These are phyloP conservation scores for Pholiota conissans DNA, from an alignment of 768 basidiomycete species.

Conservation along the genomic window DNA sequence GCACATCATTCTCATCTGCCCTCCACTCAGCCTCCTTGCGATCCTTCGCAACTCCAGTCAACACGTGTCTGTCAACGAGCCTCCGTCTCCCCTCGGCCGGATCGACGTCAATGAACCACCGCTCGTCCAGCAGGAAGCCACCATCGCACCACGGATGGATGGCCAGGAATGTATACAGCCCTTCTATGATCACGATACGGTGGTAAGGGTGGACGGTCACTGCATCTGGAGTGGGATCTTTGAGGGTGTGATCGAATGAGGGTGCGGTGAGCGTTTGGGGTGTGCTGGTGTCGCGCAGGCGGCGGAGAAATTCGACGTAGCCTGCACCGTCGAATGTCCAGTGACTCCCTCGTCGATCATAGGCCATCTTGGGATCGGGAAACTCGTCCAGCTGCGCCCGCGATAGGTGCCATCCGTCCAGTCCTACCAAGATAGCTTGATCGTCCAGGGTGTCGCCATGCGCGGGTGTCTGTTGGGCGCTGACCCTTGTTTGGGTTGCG, in stretches of 20 bases:
- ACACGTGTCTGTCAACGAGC: slow-evolving; percentile 72
- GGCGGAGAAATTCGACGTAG: slow-evolving; percentile 67
- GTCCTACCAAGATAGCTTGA: slow-evolving; percentile 66
- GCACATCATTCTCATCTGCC: slow-evolving; percentile 76
- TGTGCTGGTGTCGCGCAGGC: slow-evolving; percentile 40
- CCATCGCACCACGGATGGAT: slow-evolving; percentile 72
- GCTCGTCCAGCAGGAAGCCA: slow-evolving; percentile 66
- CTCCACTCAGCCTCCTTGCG: slow-evolving; percentile 65
- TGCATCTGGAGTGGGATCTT: slow-evolving; percentile 74
- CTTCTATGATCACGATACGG: slow-evolving; percentile 85
- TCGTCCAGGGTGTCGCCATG: background rate
- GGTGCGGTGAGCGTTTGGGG: slow-evolving; percentile 56
- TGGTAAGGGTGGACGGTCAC: slow-evolving; percentile 60
- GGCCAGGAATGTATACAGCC: slow-evolving; percentile 83
- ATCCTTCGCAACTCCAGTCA: slow-evolving; percentile 71
- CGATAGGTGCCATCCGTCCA: slow-evolving; percentile 93
- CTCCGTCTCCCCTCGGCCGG: slow-evolving; percentile 54
- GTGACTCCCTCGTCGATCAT: slow-evolving; percentile 80
- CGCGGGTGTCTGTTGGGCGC: background rate
- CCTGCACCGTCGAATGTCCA: slow-evolving; percentile 87
- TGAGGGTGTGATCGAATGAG: slow-evolving; percentile 84
- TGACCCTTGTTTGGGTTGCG: background rate
- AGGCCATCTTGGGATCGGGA: slow-evolving; percentile 74
- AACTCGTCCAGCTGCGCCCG: slow-evolving; percentile 75
- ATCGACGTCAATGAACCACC: slow-evolving; percentile 72